Base-by-base conservation (phyloP, 164 flowering plant species). In the Paratinospora sagittata region DNA sequence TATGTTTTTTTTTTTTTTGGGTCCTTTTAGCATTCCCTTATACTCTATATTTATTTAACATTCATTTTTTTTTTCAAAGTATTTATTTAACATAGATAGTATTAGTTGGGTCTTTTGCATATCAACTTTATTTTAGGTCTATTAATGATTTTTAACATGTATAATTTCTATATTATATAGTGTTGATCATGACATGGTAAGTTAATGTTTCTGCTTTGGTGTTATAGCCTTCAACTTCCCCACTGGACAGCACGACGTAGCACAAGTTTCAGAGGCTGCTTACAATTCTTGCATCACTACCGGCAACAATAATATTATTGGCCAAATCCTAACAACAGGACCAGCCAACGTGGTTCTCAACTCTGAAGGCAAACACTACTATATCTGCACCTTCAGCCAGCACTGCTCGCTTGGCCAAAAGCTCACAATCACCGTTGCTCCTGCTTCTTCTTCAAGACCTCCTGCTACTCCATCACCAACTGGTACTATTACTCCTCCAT, bases 381-480 rank as follows among this genome's bases (percentile, higher is more conserved):
- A 63, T 75, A 81, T 84, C 55, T 82, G 89, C 81, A 75, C 85
- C 27, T 0, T 78, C 36, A 71, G 71, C 39, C 8, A 33, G 10
- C 87, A 84, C 73, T 86, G 89, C 73, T 45, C 6, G 10, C 1
- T 0, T 0, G 87, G 89, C 39, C 87, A 84, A 69, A 82, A 76
- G 33, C 67, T 86, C 21, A 63, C 81, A 68, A 74, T 86, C 23
- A 75, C 64, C 2, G 83, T 80, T 2, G 23, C 17, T 8, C 13
- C 19, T 12, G 14, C 33, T 3, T 8, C 19, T 11, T 16, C 19
- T 7, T 8, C 19, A 8, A 13, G 58, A 4, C 12, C 37, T 21
- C 57, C 70, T 43, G 16, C 57, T 10, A 37, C 47, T 19, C 23
- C 58, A 10, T 5, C 57, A 14, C 1, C 57, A 4, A 36, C 39